These are phyloP conservation scores for Ustilago crameri DNA, from an alignment of 1,284 basidiomycete genomes.

Conservation along the genomic window DNA sequence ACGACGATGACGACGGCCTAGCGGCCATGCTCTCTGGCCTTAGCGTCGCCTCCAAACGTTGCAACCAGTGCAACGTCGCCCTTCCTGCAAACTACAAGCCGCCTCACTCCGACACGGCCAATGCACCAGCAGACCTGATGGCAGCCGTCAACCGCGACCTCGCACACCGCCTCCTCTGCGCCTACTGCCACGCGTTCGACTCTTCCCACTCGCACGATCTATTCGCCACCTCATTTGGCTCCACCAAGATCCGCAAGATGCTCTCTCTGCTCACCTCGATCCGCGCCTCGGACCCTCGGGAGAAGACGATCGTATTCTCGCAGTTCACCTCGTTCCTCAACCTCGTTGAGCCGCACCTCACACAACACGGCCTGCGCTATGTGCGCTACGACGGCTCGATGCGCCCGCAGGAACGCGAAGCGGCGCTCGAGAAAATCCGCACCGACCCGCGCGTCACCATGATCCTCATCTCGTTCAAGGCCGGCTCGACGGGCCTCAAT, in stretches of 20 bases:
- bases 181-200: conserved; percentile 44
- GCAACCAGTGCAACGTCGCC: conserved; percentile 52
- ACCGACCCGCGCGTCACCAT: conserved; percentile 74
- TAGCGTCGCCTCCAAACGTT: conserved; percentile 69
- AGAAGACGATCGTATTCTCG: conserved; percentile 85
- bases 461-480: conserved; percentile 96
- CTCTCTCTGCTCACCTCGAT: conserved; percentile 79
- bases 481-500: conserved; percentile 93
- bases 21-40: conserved; percentile 79
- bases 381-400: conserved; percentile 91
- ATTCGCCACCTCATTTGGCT: conserved; percentile 70
- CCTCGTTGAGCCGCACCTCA: conserved; percentile 84
- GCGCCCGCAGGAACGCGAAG: conserved; percentile 79
- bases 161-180: conserved; percentile 43
- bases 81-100: conserved; percentile 6
- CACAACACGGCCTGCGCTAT: conserved; percentile 75
- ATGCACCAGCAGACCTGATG: conserved; percentile 24
- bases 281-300: conserved; percentile 72
- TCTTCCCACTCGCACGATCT: conserved; percentile 26
- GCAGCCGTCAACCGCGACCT: conserved; percentile 23
- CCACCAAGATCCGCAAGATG: conserved; percentile 86
- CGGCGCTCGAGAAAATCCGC: conserved; percentile 79
- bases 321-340: conserved; percentile 93
- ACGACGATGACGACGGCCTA: conserved; percentile 75
- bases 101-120: neutral